Evolutionary conservation across 208 protist species (phyloP), one percentile per base, ranked within the genome.

Genomic region (Crithidia sp.): DNA sequence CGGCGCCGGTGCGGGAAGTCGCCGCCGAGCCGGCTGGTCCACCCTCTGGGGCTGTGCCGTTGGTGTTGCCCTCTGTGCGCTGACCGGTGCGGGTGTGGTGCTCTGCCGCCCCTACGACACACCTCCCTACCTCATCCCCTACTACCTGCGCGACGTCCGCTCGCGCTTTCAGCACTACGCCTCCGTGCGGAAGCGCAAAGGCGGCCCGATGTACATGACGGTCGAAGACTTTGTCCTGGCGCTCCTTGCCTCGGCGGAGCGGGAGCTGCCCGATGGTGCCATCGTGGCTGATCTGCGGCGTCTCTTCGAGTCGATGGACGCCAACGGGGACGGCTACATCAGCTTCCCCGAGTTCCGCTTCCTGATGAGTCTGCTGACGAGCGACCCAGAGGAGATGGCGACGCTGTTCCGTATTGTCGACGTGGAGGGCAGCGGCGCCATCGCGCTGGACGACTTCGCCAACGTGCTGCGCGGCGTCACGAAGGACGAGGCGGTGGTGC

Each of bases 111-210:
- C 89, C 14, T 74, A 92, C 17, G 88, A 95, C 63, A 95, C 89
- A 12, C 92, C 92, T 6, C 82, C 86, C 12, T 97, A 96, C 69
- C 80, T 97, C 13, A 95, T 96, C 64, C 93, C 91, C 56, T 96
- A 91, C 67, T 96, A 97, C 75, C 73, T 97, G 63, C 91, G 90
- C 54, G 88, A 93, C 55, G 82, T 92, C 44, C 74, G 77, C 62
- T 87, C 85, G 0, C 88, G 89, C 49, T 97, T 97, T 63, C 85
- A 79, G 60, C 93, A 96, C 83, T 97, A 97, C 81, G 93, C 93
- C 19, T 89, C 85, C 10, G 78, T 89, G 52, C 71, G 77, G 19
- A 88, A 87, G 73, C 77, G 80, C 43, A 82, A 83, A 12, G 88
- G 85, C 37, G 85, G 82, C 0, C 60, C 82, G 6, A 62, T 77